Base-by-base conservation (phyloP, 148 eudicot genomes). In the Fagopyrum tataricum region DNA sequence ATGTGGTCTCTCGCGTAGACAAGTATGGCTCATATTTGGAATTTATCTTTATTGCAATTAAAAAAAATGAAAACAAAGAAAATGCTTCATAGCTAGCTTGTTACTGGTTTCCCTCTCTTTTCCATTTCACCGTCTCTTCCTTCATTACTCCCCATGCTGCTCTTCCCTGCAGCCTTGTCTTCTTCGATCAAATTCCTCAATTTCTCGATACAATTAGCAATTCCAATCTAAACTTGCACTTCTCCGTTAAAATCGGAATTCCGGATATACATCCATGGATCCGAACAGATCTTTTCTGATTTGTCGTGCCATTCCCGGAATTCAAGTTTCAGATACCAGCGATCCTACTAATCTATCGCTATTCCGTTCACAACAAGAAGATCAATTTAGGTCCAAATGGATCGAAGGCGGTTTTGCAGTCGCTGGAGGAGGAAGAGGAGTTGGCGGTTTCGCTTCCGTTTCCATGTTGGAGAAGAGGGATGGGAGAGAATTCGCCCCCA, bases 401-500 rank as follows among this genome's bases (percentile, higher is more conserved):
- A 69, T 73, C 56, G 11, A 13, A 7, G 43, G 43, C 43, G 37
- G 75, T 13, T 18, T 18, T n/a, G 51, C n/a, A 8, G 51, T 44
- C 37, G 53, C 17, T 8, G 71, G 74, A 0, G 74, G 74, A 15
- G 71, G 48, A 23, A 58, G 71, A 3, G 58, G 23, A 18, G 69
- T 67, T 9, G 39, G 75, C 51, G 76, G 82, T 59, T 86, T 86
- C 51, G 88, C 87, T 13, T 84, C 83, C 47, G 41, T 86, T n/a
- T 83, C 92, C 10, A 41, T 82, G 72, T 76, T 67, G 61, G 80
- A 73, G 41, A 78, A 61, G 78, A 79, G 26, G 41, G 83, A 78
- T 41, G 89, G 77, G 52, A 78, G 74, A 79, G 86, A 80, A 17
- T 85, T 86, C 47, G 70, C 79, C 40, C 91, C 96, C 1, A 80